Evolutionary conservation across 805 yeast genomes (phyloP).

Genomic region (Scheffersomyces stipitis): DNA sequence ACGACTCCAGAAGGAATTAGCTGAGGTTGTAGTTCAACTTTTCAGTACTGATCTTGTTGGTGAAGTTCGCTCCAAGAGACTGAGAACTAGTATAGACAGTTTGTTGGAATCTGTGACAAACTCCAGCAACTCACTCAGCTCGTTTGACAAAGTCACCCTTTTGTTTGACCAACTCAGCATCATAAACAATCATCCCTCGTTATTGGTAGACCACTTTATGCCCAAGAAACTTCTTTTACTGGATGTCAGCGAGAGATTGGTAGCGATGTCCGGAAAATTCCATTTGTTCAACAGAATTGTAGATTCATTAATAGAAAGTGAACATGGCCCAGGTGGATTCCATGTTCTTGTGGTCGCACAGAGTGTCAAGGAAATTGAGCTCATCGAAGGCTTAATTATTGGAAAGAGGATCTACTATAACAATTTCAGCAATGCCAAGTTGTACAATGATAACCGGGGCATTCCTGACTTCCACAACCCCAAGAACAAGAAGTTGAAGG

Average conservation of each 20-base stretch:
- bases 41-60: constrained; percentile 24
- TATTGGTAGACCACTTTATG: constrained; percentile 74
- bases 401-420: constrained; percentile 68
- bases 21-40: constrained; percentile 31
- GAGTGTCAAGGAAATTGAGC: constrained; percentile 67
- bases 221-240: constrained; percentile 66
- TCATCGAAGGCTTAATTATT: constrained; percentile 74
- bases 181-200: constrained; percentile 65
- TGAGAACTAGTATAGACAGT: constrained; percentile 37
- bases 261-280: constrained; percentile 60
- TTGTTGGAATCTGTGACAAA: constrained; percentile 21
- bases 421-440: constrained; percentile 65
- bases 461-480: constrained; percentile 19
- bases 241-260: constrained; percentile 60
- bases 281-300: constrained; percentile 51
- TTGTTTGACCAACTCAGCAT: constrained; percentile 47
- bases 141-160: constrained; percentile 38
- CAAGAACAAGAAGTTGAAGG: constrained; percentile 1
- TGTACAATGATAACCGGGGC: constrained; percentile 44
- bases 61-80: constrained; percentile 20
- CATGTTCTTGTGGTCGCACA: constrained; percentile 51
- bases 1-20: constrained; percentile 33
- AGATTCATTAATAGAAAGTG: constrained; percentile 29
- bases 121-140: background rate
- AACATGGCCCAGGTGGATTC: constrained; percentile 10